These are phyloP conservation scores for Cystoisospora suis DNA, from an alignment of 169 alveolate species.

Conservation along the genomic window DNA sequence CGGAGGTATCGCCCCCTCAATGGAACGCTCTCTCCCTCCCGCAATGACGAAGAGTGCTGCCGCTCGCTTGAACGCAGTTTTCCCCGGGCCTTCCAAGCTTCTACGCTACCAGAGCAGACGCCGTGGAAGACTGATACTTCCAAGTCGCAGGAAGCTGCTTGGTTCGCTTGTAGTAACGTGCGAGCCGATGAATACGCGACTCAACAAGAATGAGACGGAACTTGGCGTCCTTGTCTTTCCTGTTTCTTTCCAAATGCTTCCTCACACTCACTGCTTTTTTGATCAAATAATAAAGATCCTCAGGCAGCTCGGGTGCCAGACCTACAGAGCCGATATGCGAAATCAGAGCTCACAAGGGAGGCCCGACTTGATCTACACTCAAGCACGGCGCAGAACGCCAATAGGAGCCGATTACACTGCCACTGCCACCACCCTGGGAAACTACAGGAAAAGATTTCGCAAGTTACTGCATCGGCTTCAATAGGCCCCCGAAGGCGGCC, in stretches of 20 bases:
- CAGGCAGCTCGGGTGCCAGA: conserved; percentile 98
- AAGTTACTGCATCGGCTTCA: too few species aligned
- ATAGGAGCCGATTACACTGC: too few species aligned
- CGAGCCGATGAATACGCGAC: conserved; percentile 97
- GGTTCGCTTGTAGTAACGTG: conserved; percentile 96
- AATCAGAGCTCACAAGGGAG: background rate
- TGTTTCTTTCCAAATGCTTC: conserved; percentile 96
- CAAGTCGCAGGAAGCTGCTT: conserved; percentile 97
- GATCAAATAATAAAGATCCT: conserved; percentile 97
- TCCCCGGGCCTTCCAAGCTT: background rate
- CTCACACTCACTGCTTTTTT: conserved; percentile 98
- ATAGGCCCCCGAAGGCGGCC: too few species aligned
- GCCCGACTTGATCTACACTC: too few species aligned
- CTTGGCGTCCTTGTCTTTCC: conserved; percentile 96
- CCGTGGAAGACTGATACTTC: conserved; percentile 86
- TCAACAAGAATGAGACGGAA: conserved; percentile 96
- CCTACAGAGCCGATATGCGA: conserved; percentile 68
- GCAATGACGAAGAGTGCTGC: too few species aligned
- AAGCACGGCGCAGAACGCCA: too few species aligned
- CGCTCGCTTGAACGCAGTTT: too few species aligned
- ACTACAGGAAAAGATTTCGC: too few species aligned
- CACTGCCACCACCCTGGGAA: too few species aligned
- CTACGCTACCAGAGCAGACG: conserved; percentile 61
- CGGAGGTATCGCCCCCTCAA: too few species aligned
- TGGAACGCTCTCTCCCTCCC: too few species aligned